Percentiles rank a stretch among this genome's conserved stretches.
Evolutionary conservation across 2,329 filamentous ascomycete genomes (phyloP).

Genomic region (Didymella keratinophila): DNA sequence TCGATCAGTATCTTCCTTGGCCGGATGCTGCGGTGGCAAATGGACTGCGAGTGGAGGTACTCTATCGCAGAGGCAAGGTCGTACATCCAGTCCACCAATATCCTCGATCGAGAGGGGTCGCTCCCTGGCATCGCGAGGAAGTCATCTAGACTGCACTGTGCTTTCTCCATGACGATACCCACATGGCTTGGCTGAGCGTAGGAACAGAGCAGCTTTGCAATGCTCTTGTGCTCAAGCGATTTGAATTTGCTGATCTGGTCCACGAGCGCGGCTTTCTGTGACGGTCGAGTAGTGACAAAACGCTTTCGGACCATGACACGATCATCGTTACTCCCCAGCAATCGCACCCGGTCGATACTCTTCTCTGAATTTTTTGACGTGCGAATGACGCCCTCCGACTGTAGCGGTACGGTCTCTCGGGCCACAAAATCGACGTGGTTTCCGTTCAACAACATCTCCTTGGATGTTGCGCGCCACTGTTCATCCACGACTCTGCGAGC

Average conservation of each 20-base stretch:
- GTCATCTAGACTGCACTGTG: conserved; percentile 50
- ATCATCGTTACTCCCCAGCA: conserved; percentile 47
- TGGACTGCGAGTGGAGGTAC: conserved; percentile 48
- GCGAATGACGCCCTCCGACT: conserved; percentile 42
- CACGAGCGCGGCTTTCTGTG: conserved; percentile 47
- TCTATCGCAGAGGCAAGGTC: conserved; percentile 51
- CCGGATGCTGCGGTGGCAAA: conserved; percentile 50
- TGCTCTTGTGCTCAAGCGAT: conserved; percentile 50
- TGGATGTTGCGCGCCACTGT: conserved; percentile 52
- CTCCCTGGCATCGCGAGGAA: conserved; percentile 43
- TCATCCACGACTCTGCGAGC: conserved; percentile 49
- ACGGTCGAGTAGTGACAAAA: conserved; percentile 45
- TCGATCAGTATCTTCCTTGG: conserved; percentile 52
- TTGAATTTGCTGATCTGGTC: conserved; percentile 51
- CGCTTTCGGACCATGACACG: conserved; percentile 48
- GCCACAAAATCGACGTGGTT: conserved; percentile 48
- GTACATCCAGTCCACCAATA: conserved; percentile 52
- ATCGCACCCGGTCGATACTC: conserved; percentile 47
- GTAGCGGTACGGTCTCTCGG: conserved; percentile 49
- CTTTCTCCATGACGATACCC: conserved; percentile 44
- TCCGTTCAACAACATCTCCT: conserved; percentile 50
- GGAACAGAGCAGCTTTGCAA: conserved; percentile 49
- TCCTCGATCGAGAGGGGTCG: conserved; percentile 43
- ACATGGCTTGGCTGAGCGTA: conserved; percentile 50
- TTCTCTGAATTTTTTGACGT: conserved; percentile 47